These are phyloP conservation scores for Nannizziopsis barbatae DNA, from an alignment of 2,329 filamentous ascomycete species.

Conservation along the genomic window DNA sequence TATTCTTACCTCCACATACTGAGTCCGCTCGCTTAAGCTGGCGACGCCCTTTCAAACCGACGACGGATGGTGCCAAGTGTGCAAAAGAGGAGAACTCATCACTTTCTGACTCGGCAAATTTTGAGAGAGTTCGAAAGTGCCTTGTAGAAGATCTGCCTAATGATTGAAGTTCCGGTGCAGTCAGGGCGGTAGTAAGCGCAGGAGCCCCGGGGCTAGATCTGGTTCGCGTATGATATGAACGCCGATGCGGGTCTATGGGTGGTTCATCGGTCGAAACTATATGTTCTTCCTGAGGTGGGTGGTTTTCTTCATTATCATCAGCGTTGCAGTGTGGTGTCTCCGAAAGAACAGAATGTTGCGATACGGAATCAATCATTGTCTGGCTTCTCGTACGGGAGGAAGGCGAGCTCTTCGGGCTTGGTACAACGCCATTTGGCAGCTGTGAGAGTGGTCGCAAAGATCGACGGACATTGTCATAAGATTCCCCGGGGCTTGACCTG, in stretches of 20 bases:
- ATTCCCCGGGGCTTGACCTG: slow-evolving; percentile 44
- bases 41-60: slow-evolving; percentile 72
- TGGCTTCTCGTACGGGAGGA: slow-evolving; percentile 46
- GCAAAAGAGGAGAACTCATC: slow-evolving; percentile 68
- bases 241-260: slow-evolving; percentile 20
- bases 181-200: slow-evolving; percentile 20
- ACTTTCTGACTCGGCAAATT: slow-evolving; percentile 61
- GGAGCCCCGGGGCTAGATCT: slow-evolving; percentile 25
- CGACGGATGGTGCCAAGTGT: slow-evolving; percentile 70
- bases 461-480: slow-evolving; percentile 62
- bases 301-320: slow-evolving; percentile 13
- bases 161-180: slow-evolving; percentile 61
- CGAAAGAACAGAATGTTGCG: not conserved
- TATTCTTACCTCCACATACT: slow-evolving; percentile 41
- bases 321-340: not conserved
- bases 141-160: slow-evolving; percentile 82
- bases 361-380: slow-evolving; percentile 48
- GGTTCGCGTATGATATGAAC: slow-evolving; percentile 24
- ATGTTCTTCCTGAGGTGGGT: slow-evolving; percentile 22
- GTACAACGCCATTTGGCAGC: slow-evolving; percentile 44
- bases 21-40: slow-evolving; percentile 62
- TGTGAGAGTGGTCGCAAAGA: slow-evolving; percentile 66
- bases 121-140: slow-evolving; percentile 77
- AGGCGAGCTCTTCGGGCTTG: slow-evolving; percentile 24
- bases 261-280: not conserved